Base-by-base conservation (phyloP, 306 rosid species). In the Glycine latifolia region DNA sequence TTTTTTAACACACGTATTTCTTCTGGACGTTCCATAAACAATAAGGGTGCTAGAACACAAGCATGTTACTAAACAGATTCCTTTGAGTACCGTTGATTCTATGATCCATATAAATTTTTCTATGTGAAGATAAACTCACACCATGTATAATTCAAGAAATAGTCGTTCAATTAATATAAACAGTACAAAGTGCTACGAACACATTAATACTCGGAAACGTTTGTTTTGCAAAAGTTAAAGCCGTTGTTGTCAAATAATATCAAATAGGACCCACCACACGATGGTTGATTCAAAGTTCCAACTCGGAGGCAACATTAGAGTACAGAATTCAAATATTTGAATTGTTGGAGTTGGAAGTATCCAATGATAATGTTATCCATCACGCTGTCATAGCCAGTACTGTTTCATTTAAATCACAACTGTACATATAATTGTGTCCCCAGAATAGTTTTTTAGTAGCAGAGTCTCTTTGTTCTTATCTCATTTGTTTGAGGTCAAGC, bases 341-440 rank as follows among this genome's bases (percentile, higher is more conserved):
- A 76, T 65, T 55, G 76, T 81, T 80, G 81, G 81, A 59, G 58
- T 73, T 83, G 87, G 83, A 81, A 81, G 76, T 54, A 73, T 87
- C 67, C 80, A 79, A 73, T 60, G 81, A 87, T 83, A 83, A 80
- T 87, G 85, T 83, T 76, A 58, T 86, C 71, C 54, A 31, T 79
- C 80, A 83, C 46, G 56, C 74, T 83, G 89, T 80, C 89, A 62
- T 37, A 0, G 10, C 76, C 84, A 7, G 62, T 67, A 50, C 61
- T 70, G 33, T 53, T 60, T 76, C 58, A 35, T 81, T 59, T 61
- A 49, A 67, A 77, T 67, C 87, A 77, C 81, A 83, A 67, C 75
- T 70, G 73, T 53, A 48, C 39, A 53, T 31, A 78, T 62, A 26
- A 72, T 81, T 81, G 80, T 72, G 73, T 55, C 85, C 82, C 74